Base-by-base conservation (phyloP, 2,329 filamentous ascomycete species). In the Verticillium longisporum region DNA sequence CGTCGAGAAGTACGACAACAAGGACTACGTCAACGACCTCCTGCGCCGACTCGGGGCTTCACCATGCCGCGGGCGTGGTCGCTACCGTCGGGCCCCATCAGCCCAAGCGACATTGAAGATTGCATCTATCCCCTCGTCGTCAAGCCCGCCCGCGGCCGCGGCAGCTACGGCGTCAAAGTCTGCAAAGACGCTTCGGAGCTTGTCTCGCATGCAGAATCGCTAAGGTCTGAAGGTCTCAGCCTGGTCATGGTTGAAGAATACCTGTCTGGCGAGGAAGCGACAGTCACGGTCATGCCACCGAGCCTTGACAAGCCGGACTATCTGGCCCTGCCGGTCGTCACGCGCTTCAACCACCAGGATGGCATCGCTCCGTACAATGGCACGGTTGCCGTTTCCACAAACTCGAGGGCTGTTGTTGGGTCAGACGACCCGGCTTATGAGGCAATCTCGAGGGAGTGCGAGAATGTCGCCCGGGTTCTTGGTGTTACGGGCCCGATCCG, bases 241-340 rank as follows among this genome's bases (percentile, higher is more conserved):
- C 61, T 66, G 1, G 71, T 80, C 14, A 76, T 83, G 63, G 38
- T 82, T 0, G 80, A 83, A 62, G 74, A 83, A 61, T 82, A 74
- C 61, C 72, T 84, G 0, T 60, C 68, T 0, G 79, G 80, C 1
- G 74, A 80, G 61, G 81, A 83, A 65, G 79, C 71, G 0, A 83
- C 80, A 0, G 72, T 83, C 2, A 83, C 79, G 0, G 75, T 83
- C 0, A 81, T 83, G 80, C 79, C 80, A 1, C 80, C 79, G 2
- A 74, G 71, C 0, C 45, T 11, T 10, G 59, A 50, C 0, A 63
- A 61, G 0, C 62, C 66, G 0, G 67, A 70, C 0, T 78, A 83
- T 64, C 78, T 75, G 74, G 69, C 76, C 4, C 65, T 82, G 37
- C 77, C 78, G 0, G 69, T 80, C 0, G 78, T 83, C 10, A 70